Base-by-base conservation (phyloP, 1,284 basidiomycete genomes). In the Cutaneotrichosporon sp. region DNA sequence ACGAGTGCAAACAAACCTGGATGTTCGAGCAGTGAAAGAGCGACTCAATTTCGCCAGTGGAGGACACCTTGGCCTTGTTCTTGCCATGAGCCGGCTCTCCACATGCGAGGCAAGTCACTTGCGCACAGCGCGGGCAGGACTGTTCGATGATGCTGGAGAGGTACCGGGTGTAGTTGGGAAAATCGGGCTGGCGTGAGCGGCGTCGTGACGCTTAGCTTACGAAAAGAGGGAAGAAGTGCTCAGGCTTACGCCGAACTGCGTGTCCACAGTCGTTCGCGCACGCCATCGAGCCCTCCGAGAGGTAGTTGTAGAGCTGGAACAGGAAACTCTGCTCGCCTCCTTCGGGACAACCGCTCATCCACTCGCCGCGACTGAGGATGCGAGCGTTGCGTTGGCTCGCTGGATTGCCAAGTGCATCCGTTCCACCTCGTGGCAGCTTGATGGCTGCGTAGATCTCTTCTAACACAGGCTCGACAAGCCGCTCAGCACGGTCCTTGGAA, bases 291-390 rank as follows among this genome's bases (percentile, higher is more conserved):
- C 86, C 86, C 59, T 86, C 85, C 67, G 85, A 86, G 50, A 94
- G 82, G 66, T 88, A 84, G 58, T 86, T 85, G 77, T 93, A 95
- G 34, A 93, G 85, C 69, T 87, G 85, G 80, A 95, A 95, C 60
- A 96, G 82, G 78, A 90, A 90, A 65, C 87, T 87, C 75, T 96
- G 92, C 78, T 95, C 92, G 72, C 88, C 71, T 64, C 90, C 91
- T 78, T 95, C 92, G 0, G 92, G 91, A 78, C 92, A 95, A 10
- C 92, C 92, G 76, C 90, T 92, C 92, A 95, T 95, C 92, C 92
- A 96, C 74, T 92, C 88, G n/a, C 90, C 90, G 76, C 90, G 89
- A 26, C 88, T 88, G 85, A 95, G 86, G 47, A 93, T 80, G 64
- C 86, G 86, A 30, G 89, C 83, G 10, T 21, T 42, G 38, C 58